Percentiles rank a stretch among this genome's conserved stretches.
These are phyloP conservation scores for Corylus avellana DNA, from an alignment of 306 rosid species.

Conservation along the genomic window DNA sequence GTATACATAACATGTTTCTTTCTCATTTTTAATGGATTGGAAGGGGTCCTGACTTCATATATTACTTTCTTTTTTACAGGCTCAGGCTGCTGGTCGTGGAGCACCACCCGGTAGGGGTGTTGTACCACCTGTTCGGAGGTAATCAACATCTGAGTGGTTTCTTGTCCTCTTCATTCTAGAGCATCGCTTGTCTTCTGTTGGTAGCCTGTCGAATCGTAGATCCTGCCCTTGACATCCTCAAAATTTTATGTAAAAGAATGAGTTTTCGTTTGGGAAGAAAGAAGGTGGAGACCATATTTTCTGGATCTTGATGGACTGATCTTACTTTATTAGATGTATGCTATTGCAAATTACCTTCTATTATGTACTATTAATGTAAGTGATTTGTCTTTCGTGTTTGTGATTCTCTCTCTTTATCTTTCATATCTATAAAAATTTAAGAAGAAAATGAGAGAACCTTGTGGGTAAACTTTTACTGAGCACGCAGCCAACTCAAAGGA, in stretches of 20 bases:
- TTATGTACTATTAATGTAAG: background rate
- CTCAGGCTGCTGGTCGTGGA: conserved; percentile 99
- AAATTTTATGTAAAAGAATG: conserved; percentile 33
- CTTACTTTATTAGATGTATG: conserved; percentile 15
- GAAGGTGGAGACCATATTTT: conserved; percentile 21
- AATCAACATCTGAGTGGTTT: conserved; percentile 31
- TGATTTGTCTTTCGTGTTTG: background rate
- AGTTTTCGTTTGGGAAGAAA: conserved; percentile 26
- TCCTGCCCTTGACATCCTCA: background rate
- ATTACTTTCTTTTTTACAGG: conserved; percentile 43
- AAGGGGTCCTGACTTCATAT: conserved; percentile 13
- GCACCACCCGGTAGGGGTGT: conserved; percentile 81
- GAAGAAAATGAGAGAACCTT: background rate
- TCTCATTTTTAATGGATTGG: background rate
- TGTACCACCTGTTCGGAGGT: conserved; percentile 85
- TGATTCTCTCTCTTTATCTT: background rate
- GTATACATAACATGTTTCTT: background rate
- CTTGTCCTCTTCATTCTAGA: background rate
- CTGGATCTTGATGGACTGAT: conserved; percentile 24
- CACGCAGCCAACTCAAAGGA: too few relatives aligned
- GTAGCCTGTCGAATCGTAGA: background rate
- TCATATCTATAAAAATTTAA: background rate
- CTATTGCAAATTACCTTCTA: background rate
- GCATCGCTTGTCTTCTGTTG: background rate
- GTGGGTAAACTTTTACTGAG: too few relatives aligned